Percentiles rank a stretch among this genome's conserved stretches.
phyloP scores from a whole-genome alignment of 306 rosid species.

The Glycine soja region DNA sequence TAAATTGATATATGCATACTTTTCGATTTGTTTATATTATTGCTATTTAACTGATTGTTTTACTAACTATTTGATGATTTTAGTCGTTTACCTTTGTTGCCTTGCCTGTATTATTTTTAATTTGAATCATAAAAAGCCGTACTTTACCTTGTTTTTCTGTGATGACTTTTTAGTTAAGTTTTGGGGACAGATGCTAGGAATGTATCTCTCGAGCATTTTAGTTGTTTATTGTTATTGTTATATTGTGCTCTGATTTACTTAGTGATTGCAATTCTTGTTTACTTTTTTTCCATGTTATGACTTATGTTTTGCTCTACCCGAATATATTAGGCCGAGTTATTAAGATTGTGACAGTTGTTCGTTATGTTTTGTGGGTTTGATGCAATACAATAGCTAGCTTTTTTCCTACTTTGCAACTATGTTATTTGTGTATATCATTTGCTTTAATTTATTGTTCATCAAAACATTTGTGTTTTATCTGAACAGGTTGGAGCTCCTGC shows the following conservation, averaged over 20 bases:
- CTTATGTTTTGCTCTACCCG: not conserved
- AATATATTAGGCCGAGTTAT: not conserved
- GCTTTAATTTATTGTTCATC: not conserved
- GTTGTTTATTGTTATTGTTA: not conserved
- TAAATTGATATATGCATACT: not conserved
- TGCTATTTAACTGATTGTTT: no score
- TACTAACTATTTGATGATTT: not conserved
- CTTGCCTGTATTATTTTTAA: no score
- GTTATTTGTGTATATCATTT: not conserved
- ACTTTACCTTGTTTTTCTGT: no score
- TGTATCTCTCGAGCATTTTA: not conserved
- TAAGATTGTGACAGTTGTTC: not conserved
- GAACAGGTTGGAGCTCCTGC: conserved; percentile 95
- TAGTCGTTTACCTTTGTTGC: not conserved
- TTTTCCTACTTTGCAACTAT: not conserved
- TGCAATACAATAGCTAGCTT: not conserved
- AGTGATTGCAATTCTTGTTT: not conserved
- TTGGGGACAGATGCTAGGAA: not conserved
- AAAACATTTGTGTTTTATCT: not conserved
- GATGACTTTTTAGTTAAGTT: no score
- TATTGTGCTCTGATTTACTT: not conserved
- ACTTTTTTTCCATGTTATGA: not conserved
- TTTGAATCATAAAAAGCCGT: not conserved
- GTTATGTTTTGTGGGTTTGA: not conserved
- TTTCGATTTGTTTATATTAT: not conserved